Percentiles rank a stretch among this genome's conserved stretches.
phyloP scores from a whole-genome alignment of 495 filamentous ascomycete species.

The Cercophora newfieldiana region DNA sequence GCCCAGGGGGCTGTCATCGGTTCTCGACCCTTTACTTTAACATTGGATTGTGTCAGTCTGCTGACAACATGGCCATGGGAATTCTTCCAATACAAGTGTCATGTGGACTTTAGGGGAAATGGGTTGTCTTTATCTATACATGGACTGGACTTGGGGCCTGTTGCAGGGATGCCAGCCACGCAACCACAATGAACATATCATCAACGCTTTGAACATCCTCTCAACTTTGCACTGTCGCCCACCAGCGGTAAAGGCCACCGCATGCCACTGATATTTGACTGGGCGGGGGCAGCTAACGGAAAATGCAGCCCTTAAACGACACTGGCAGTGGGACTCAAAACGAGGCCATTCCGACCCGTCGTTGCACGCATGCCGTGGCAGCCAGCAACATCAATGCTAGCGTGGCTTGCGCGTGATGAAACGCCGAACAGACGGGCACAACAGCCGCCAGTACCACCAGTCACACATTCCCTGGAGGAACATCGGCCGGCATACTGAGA shows the following conservation, averaged over 20 bases:
- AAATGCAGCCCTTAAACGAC: no score
- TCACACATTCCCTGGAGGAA: neutral
- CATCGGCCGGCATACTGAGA: neutral
- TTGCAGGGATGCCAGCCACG: neutral
- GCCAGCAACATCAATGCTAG: neutral
- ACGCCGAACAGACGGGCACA: neutral
- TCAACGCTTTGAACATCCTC: no score
- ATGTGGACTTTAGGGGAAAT: neutral
- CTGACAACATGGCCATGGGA: neutral
- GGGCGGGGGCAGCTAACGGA: no score
- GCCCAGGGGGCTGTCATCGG: no score
- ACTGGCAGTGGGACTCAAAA: no score
- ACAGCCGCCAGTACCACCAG: neutral
- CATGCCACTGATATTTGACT: no score
- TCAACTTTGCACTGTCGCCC: no score
- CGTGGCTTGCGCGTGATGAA: neutral
- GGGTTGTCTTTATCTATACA: neutral
- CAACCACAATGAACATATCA: neutral
- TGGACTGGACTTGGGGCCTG: neutral
- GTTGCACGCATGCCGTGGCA: neutral
- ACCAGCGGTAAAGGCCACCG: no score
- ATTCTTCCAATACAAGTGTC: neutral
- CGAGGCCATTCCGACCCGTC: neutral
- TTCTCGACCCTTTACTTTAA: neutral
- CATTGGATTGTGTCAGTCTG: neutral